phyloP scores from a whole-genome alignment of 2,329 filamentous ascomycete species.

The Myotisia sp. region DNA sequence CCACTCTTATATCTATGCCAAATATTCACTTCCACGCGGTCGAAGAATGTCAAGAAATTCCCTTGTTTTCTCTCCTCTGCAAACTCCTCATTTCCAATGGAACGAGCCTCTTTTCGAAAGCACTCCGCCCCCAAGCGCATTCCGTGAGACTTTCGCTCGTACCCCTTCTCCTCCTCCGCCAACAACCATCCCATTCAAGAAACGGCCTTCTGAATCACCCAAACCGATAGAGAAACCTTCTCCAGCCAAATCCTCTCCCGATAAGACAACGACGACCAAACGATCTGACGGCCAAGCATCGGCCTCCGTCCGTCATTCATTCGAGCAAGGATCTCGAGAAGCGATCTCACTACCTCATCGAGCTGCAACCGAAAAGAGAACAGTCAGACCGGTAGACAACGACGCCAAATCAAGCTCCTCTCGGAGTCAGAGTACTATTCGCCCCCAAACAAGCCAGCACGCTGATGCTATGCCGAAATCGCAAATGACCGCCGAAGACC shows the following conservation, averaged over 20 bases:
- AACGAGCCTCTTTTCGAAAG: slow-evolving; percentile 41
- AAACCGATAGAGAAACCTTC: slow-evolving; percentile 18
- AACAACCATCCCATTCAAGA: slow-evolving; percentile 8
- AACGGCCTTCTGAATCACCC: background rate
- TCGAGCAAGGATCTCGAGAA: slow-evolving; percentile 8
- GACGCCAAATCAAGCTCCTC: slow-evolving; percentile 42
- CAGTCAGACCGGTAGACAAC: background rate
- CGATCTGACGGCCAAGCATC: slow-evolving; percentile 7
- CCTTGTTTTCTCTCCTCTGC: slow-evolving; percentile 42
- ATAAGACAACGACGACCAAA: slow-evolving; percentile 3
- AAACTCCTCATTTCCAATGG: slow-evolving; percentile 47
- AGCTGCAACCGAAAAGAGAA: too few species aligned
- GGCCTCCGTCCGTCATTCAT: slow-evolving; percentile 7
- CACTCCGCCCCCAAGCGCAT: slow-evolving; percentile 21
- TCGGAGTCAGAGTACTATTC: slow-evolving; percentile 50
- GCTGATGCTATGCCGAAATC: slow-evolving; percentile 13
- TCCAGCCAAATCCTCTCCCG: slow-evolving; percentile 11
- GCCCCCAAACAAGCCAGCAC: slow-evolving; percentile 24
- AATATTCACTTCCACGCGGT: slow-evolving; percentile 69
- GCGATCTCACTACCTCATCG: background rate
- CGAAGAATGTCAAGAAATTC: slow-evolving; percentile 60
- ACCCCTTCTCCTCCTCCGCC: slow-evolving; percentile 23
- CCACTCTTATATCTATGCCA: slow-evolving; percentile 74
- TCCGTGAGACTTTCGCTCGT: slow-evolving; percentile 15
- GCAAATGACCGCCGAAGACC: slow-evolving; percentile 52